Evolutionary conservation across 495 filamentous ascomycete genomes (phyloP).

Genomic region (Platismatia glauca): DNA sequence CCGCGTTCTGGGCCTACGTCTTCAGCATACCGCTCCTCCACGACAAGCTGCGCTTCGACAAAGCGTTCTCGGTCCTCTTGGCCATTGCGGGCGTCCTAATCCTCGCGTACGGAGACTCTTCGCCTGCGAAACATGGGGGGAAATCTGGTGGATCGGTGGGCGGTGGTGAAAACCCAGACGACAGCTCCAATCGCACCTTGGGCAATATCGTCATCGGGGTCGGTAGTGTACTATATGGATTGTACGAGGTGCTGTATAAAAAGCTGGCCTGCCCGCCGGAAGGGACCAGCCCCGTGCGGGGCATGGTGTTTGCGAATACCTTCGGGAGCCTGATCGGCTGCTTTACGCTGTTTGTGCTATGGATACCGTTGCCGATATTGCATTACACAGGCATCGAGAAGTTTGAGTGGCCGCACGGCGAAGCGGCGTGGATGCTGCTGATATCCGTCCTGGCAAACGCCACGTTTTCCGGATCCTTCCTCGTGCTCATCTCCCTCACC

Average conservation of each 20-base stretch:
- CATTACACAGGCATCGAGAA: slow-evolving; percentile 68
- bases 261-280: slow-evolving; percentile 85
- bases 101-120: slow-evolving; percentile 78
- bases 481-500: slow-evolving; percentile 85
- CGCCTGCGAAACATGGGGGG: slow-evolving; percentile 40
- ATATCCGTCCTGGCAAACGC: slow-evolving; percentile 80
- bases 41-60: slow-evolving; percentile 70
- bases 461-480: slow-evolving; percentile 84
- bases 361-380: slow-evolving; percentile 83
- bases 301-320: slow-evolving; percentile 86
- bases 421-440: slow-evolving; percentile 67
- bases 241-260: slow-evolving; percentile 97
- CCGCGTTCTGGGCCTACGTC: slow-evolving; percentile 94
- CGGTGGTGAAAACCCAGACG: slow-evolving; percentile 34
- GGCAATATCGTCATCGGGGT: slow-evolving; percentile 89
- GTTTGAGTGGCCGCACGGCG: slow-evolving; percentile 70
- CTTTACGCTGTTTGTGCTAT: slow-evolving; percentile 79
- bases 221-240: slow-evolving; percentile 88
- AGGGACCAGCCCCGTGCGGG: slow-evolving; percentile 65
- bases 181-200: slow-evolving; percentile 52
- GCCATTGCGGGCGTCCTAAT: slow-evolving; percentile 84
- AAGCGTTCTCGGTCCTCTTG: slow-evolving; percentile 71
- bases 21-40: slow-evolving; percentile 85
- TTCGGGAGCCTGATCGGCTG: slow-evolving; percentile 77
- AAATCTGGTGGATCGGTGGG: slow-evolving; percentile 42